These are phyloP conservation scores for Cicer yamashitae DNA, from an alignment of 306 rosid species.

Conservation along the genomic window DNA sequence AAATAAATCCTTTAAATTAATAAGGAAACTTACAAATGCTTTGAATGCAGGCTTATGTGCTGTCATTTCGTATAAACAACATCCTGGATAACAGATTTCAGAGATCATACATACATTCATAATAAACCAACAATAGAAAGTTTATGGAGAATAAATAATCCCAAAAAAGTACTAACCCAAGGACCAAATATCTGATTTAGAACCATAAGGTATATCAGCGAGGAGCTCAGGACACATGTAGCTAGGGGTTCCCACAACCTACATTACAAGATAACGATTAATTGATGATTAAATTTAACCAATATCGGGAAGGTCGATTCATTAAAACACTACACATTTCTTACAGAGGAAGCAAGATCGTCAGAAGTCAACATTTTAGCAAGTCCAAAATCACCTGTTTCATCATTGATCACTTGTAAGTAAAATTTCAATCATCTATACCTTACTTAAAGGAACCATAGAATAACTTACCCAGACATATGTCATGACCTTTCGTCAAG, in stretches of 20 bases:
- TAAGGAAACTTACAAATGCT: slow-evolving; percentile 84
- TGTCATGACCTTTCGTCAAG: slow-evolving; percentile 93
- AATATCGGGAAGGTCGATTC: slow-evolving; percentile 1
- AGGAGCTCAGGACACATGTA: slow-evolving; percentile 99
- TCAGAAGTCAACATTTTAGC: slow-evolving; percentile 96
- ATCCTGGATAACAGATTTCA: slow-evolving; percentile 68
- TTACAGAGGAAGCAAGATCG: slow-evolving; percentile 97
- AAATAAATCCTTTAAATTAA: background rate
- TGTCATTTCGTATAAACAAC: slow-evolving; percentile 96
- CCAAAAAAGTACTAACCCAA: slow-evolving; percentile 65
- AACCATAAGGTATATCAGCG: slow-evolving; percentile 98
- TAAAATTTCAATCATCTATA: slow-evolving; percentile 20
- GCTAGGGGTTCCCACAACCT: slow-evolving; percentile 99
- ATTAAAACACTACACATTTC: slow-evolving; percentile 45
- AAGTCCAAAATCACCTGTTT: slow-evolving; percentile 97
- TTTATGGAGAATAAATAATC: slow-evolving; percentile 32
- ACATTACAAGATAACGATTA: slow-evolving; percentile 31
- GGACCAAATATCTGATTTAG: slow-evolving; percentile 99
- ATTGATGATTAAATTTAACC: slow-evolving; percentile 32
- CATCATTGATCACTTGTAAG: slow-evolving; percentile 50
- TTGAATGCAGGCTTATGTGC: slow-evolving; percentile 87
- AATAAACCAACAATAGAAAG: slow-evolving; percentile 34
- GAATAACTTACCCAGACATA: slow-evolving; percentile 83
- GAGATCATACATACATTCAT: slow-evolving; percentile 25
- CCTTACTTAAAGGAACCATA: slow-evolving; percentile 21